These are phyloP conservation scores for Myxozyma melibiosi DNA, from an alignment of 805 yeast species.

Conservation along the genomic window DNA sequence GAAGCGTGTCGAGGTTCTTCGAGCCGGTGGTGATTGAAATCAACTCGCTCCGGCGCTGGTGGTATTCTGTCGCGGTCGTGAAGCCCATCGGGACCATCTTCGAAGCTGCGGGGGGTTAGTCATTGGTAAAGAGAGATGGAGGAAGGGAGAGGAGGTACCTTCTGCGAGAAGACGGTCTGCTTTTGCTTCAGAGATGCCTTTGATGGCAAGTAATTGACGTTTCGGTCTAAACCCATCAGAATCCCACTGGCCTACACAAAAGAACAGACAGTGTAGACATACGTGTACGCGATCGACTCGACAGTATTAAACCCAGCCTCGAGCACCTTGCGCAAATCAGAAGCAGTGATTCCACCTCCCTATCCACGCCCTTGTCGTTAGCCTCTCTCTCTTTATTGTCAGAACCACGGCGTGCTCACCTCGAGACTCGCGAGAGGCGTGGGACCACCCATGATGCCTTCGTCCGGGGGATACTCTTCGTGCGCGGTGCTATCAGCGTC, in stretches of 20 bases:
- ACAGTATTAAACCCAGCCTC: conserved; percentile 88
- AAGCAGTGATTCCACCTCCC: conserved; percentile 82
- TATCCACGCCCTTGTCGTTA: conserved; percentile 29
- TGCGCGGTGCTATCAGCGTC: background rate
- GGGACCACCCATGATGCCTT: conserved; percentile 26
- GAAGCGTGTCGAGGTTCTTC: conserved; percentile 83
- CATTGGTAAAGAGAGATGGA: background rate
- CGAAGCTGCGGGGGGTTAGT: conserved; percentile 52
- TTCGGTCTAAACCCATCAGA: conserved; percentile 57
- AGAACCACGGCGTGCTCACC: conserved; percentile 6
- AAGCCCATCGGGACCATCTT: conserved; percentile 92
- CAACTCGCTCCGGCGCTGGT: conserved; percentile 82
- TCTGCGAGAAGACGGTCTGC: conserved; percentile 83
- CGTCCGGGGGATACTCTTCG: conserved; percentile 26
- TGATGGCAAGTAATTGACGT: conserved; percentile 70
- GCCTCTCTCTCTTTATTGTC: background rate
- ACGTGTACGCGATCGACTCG: conserved; percentile 88
- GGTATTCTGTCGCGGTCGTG: conserved; percentile 95
- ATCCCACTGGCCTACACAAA: background rate
- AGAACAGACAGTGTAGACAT: conserved; percentile 33
- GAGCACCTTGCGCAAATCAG: conserved; percentile 76
- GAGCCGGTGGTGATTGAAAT: conserved; percentile 96
- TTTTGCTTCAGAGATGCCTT: conserved; percentile 94
- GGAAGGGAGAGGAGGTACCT: conserved; percentile 17
- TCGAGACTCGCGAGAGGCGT: conserved; percentile 33